phyloP scores from a whole-genome alignment of 2,329 filamentous ascomycete genomes.

The Acrocalymma vagum region DNA sequence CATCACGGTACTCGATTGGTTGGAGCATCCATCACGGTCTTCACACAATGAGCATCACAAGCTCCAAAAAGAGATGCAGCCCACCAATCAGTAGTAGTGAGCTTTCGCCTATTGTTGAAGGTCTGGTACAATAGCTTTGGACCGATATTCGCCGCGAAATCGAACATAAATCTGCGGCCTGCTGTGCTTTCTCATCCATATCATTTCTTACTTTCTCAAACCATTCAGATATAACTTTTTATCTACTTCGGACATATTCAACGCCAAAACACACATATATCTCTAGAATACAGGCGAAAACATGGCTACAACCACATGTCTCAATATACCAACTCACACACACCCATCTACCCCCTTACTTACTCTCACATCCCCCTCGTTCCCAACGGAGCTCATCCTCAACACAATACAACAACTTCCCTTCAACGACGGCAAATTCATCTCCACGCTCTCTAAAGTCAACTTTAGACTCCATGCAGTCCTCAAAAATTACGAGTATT shows the following conservation, averaged over 20 bases:
- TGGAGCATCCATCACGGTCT: constrained; percentile 35
- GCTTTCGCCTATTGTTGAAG: too few relatives aligned
- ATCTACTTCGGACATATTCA: not conserved
- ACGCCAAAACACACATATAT: constrained; percentile 2
- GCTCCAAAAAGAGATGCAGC: constrained; percentile 7
- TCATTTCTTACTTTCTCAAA: not conserved
- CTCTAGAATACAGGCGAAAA: not conserved
- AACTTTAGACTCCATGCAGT: constrained; percentile 27
- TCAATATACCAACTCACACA: not conserved
- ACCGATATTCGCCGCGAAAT: too few relatives aligned
- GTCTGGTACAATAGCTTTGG: too few relatives aligned
- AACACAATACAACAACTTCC: constrained; percentile 34
- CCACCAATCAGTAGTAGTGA: not conserved
- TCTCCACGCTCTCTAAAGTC: constrained; percentile 23
- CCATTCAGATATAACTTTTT: not conserved
- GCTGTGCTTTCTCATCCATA: not conserved
- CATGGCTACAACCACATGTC: constrained; percentile 14
- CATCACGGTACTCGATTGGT: constrained; percentile 34
- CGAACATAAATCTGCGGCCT: not conserved
- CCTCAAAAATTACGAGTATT: constrained; percentile 33
- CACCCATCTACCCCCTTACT: constrained; percentile 8
- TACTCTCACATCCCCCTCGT: constrained; percentile 20
- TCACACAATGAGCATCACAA: constrained; percentile 21
- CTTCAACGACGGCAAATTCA: constrained; percentile 28
- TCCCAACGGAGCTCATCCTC: constrained; percentile 39